Evolutionary conservation across 345 rosid species (phyloP).

Genomic region (Eucalyptus caleyi): DNA sequence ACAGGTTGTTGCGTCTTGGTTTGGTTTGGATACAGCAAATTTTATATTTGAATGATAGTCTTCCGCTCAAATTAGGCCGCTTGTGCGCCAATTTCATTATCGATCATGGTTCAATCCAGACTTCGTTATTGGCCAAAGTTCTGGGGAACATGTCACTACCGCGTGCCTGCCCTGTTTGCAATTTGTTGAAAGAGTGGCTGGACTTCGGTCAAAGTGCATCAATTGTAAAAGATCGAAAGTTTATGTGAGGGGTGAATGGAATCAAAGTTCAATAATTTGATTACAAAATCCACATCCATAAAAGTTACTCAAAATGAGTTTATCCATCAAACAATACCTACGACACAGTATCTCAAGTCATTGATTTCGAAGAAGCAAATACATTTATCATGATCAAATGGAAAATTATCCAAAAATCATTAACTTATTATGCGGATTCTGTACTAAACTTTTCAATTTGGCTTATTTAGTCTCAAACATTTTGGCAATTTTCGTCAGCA

Average conservation of each 20-base stretch:
- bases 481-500: rapidly evolving
- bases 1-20: too few species aligned
- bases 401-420: not conserved
- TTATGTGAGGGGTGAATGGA: not conserved
- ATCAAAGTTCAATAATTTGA: not conserved
- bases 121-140: not conserved
- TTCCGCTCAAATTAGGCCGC: not conserved
- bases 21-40: not conserved
- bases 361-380: not conserved
- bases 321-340: not conserved
- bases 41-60: not conserved
- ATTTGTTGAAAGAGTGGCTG: not conserved
- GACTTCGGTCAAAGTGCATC: not conserved
- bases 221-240: not conserved
- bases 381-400: not conserved
- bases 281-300: not conserved
- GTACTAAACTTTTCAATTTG: not conserved
- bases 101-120: not conserved
- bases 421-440: rapidly evolving
- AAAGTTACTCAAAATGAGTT: not conserved
- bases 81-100: not conserved
- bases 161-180: not conserved
- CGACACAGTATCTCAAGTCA: not conserved
- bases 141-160: not conserved
- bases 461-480: not conserved